Conservation (phyloP, 176 grass and related monocot species). For the Aegilops tauschii region DNA sequence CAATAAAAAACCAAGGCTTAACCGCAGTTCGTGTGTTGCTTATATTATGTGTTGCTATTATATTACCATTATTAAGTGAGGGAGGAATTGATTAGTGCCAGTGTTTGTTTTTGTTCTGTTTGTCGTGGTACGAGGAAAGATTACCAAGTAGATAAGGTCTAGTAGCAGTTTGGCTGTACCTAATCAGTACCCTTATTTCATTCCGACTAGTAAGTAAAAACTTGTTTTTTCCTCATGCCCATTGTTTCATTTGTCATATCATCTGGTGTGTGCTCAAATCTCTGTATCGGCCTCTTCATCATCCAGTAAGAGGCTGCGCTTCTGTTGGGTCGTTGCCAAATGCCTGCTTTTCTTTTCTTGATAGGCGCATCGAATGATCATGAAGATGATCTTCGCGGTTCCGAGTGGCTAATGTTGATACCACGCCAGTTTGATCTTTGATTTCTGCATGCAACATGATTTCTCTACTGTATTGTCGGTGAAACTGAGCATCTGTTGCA, state of each 20-base stretch:
- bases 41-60: constrained; percentile 33
- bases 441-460: not conserved
- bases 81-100: constrained; percentile 30
- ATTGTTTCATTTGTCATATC: not conserved
- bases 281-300: not conserved
- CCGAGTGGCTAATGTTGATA: not conserved
- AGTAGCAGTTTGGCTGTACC: constrained; percentile 34
- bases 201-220: constrained; percentile 24
- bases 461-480: not conserved
- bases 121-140: constrained; percentile 22
- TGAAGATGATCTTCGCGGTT: not conserved
- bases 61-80: constrained; percentile 39
- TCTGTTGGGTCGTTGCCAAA: not conserved
- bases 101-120: constrained; percentile 29
- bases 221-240: not conserved
- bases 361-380: not conserved
- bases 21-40: constrained; percentile 36
- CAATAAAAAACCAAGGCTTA: constrained; percentile 49
- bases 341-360: not conserved
- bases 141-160: constrained; percentile 41
- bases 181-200: constrained; percentile 28
- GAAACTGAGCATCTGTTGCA: not conserved
- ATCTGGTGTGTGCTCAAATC: not conserved
- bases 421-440: not conserved
- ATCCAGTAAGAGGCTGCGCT: not conserved